Evolutionary conservation across 805 yeast species (phyloP), one percentile per base, ranked within the genome.

Genomic region (Ogataea methanolica): DNA sequence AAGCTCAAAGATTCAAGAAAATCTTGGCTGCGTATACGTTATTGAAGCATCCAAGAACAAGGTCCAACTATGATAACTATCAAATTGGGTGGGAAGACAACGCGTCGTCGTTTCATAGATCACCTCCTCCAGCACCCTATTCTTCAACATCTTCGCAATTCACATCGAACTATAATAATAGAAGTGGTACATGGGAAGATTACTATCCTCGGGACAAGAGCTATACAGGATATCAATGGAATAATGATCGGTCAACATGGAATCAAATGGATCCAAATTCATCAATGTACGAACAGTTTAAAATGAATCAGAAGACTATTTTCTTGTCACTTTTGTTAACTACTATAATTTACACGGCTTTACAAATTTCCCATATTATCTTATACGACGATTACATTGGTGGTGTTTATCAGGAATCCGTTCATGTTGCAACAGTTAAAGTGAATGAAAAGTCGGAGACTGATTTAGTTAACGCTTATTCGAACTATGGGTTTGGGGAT

Each of bases 21-120:
- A 60, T 82, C 1, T 71, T 78, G 6, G 76, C 74, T 16, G 89
- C 90, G 1, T 85, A 85, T 57, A 69, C 73, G n/a, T 60, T 82
- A 33, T 62, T 85, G 43, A 71, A 67, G 42, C 76, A 76, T 51
- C 73, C 77, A 1, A 52, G 60, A 14, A 65, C 69, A 48, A 73
- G 72, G 42, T 59, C 68, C 12, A 56, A 68, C 39, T 81, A 79
- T 57, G 85, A 82, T 53, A 56, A 62, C 29, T 71, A 66, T 49
- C 69, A 69, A 15, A 56, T 67, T 3, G 80, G 80, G 2, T 78
- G 82, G 82, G 60, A 61, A 26, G 62, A 65, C 43, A 58, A 56
- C 44, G 48, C 57, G 19, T 47, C 53, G 6, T 45, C 54, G 16
- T 47, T 55, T 58, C 51, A 55, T 48, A 33, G 42, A 26, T 23